phyloP scores from a whole-genome alignment of 2,329 filamentous ascomycete genomes.

The Fulvia fulva region DNA sequence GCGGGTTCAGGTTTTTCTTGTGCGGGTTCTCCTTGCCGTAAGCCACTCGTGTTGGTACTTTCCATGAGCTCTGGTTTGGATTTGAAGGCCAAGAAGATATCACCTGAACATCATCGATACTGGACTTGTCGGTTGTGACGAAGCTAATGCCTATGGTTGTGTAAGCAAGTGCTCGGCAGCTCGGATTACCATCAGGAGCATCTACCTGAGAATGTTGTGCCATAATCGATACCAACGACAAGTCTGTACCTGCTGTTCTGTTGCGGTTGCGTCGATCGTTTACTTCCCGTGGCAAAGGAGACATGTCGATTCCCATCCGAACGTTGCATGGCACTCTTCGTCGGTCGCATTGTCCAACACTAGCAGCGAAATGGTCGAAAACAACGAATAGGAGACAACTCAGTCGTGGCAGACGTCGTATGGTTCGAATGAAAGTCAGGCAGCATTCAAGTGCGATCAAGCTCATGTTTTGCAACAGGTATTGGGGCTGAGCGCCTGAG shows the following conservation, averaged over 20 bases:
- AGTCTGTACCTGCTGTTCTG: conserved; percentile 8
- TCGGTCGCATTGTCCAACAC: background rate
- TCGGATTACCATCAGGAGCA: too few relatives aligned
- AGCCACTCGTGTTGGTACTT: conserved; percentile 15
- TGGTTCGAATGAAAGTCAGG: background rate
- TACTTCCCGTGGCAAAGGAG: background rate
- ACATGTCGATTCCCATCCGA: background rate
- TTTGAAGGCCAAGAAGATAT: conserved; percentile 14
- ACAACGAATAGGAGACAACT: background rate
- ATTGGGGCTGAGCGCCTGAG: conserved; percentile 1
- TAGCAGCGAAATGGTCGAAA: too few relatives aligned
- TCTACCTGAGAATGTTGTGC: conserved; percentile 8
- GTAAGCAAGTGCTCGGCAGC: background rate
- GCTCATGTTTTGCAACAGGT: background rate
- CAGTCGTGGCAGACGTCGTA: background rate
- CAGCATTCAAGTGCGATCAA: background rate
- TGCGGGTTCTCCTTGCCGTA: conserved; percentile 14
- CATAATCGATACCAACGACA: conserved; percentile 17
- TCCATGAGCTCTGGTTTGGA: conserved; percentile 10
- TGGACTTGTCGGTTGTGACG: conserved; percentile 16
- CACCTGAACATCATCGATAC: conserved; percentile 16
- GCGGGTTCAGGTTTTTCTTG: too few relatives aligned
- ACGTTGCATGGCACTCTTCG: background rate
- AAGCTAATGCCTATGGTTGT: conserved; percentile 13
- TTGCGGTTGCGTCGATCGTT: background rate